phyloP scores from a whole-genome alignment of 1,284 basidiomycete genomes.

The Microbotryum lychnidis-dioicae region DNA sequence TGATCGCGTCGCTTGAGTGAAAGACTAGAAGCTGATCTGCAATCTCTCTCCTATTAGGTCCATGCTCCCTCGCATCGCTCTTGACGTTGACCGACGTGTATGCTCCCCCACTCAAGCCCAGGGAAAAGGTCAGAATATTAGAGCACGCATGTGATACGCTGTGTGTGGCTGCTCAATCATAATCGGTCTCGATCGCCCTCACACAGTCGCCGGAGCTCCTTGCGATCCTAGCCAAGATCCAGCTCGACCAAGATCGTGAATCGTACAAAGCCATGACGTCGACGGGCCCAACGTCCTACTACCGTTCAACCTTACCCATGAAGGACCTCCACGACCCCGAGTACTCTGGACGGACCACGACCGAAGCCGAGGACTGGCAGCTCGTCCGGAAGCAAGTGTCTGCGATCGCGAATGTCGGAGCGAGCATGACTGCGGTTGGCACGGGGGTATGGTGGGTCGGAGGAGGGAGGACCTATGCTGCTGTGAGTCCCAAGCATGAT shows the following conservation, averaged over 20 bases:
- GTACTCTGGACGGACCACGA: neutral
- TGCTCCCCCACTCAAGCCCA: conserved; percentile 16
- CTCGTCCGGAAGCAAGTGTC: conserved; percentile 30
- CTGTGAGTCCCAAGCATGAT: conserved; percentile 13
- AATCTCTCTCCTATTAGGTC: neutral
- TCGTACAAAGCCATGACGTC: conserved; percentile 28
- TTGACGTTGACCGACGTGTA: conserved; percentile 17
- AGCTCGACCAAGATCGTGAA: conserved; percentile 25
- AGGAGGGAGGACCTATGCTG: conserved; percentile 20
- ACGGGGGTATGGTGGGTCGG: conserved; percentile 34
- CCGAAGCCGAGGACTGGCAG: conserved; percentile 32
- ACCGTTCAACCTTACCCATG: conserved; percentile 13
- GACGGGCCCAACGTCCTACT: neutral
- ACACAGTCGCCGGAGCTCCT: conserved; percentile 30
- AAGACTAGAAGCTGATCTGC: neutral
- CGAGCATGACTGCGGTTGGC: conserved; percentile 33
- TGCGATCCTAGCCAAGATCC: conserved; percentile 30
- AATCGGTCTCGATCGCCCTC: no score
- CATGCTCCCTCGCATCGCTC: conserved; percentile 11
- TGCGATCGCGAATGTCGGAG: conserved; percentile 34
- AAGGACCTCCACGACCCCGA: conserved; percentile 4
- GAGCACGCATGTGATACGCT: neutral
- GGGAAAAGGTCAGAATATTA: conserved; percentile 11
- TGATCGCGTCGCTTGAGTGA: neutral
- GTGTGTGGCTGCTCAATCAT: neutral